Evolutionary conservation across 1,139 yeast species (phyloP), one percentile per base, ranked within the genome.

Genomic region (Candida sp.): DNA sequence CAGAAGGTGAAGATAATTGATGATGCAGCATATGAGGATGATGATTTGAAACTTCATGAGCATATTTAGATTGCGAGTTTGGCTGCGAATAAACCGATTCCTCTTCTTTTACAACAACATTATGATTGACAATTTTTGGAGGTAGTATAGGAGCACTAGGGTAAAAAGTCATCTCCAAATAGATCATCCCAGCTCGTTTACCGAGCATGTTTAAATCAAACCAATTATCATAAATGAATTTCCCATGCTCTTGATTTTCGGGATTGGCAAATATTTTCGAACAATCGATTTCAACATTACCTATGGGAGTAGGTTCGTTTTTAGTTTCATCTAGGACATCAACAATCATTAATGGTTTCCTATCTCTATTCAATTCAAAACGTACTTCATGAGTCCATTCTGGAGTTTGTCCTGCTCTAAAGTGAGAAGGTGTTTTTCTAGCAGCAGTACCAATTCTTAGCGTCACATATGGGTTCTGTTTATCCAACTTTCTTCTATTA

Each of bases 361-460:
- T 73, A 38, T 84, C 86, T 21, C 86, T 73, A 1, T 82, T 72
- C 33, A 86, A 61, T 35, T 78, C 75, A 62, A 87, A 89, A 51
- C 93, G 72, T 39, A 84, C 74, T 53, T 87, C 91, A 52, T 83
- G 84, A 48, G 87, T 85, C 88, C 96, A 90, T 37, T 75, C 80
- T 0, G 97, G 97, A 2, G 88, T 85, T 60, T 90, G 97, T 1
- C 97, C 97, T 1, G 96, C 97, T 51, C 97, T 67, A 50, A 79
- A 77, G 47, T 85, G 81, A 0, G 87, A 72, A 22, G 81, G 82
- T 0, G 96, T 87, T 51, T 86, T 79, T 51, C 84, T 79, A 21
- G 95, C 93, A 48, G 78, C 78, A 44, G 87, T 86, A n/a, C 91
- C 95, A 3, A 90, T 73, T 45, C 97, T 69, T 12, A 87, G 75